Evolutionary conservation across 225 moss, liverwort and hornwort species (phyloP).

Genomic region (Physcomitrellopsis africana): DNA sequence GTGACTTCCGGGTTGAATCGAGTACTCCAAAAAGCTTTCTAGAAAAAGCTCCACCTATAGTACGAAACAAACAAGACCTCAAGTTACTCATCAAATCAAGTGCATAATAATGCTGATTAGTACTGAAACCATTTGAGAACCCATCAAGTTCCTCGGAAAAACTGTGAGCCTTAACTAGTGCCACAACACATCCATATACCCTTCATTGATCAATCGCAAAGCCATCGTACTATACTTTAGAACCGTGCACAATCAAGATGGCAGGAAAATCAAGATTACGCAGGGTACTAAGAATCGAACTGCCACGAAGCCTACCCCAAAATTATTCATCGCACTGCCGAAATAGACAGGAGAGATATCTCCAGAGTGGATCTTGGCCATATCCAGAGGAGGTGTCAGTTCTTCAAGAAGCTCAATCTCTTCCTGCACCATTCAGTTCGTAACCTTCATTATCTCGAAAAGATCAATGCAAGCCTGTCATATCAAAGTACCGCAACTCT

Average conservation of each 20-base stretch:
- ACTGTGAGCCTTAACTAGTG: not conserved
- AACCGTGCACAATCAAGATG: slow-evolving; percentile 5
- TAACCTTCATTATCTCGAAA: not conserved
- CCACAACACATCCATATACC: slow-evolving; percentile 9
- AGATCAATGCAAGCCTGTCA: not conserved
- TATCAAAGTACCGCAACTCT: not conserved
- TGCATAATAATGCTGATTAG: not conserved
- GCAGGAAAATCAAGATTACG: not conserved
- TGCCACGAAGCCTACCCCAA: slow-evolving; percentile 65
- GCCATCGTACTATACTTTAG: not conserved
- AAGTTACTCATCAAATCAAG: slow-evolving; percentile 14
- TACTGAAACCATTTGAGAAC: not conserved
- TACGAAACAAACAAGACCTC: slow-evolving; percentile 25
- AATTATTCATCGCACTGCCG: slow-evolving; percentile 99
- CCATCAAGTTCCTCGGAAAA: not conserved
- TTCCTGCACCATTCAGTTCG: slow-evolving; percentile 56
- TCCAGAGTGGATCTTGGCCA: slow-evolving; percentile 85
- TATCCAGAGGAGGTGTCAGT: slow-evolving; percentile 85
- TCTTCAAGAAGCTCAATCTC: slow-evolving; percentile 92
- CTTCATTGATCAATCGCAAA: not conserved
- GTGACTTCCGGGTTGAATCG: slow-evolving; percentile 70
- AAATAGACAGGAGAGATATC: slow-evolving; percentile 94
- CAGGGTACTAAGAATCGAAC: not conserved
- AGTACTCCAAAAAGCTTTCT: slow-evolving; percentile 84
- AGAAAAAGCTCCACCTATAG: slow-evolving; percentile 88